phyloP scores from a whole-genome alignment of 345 rosid genomes.

The Crucihimalaya himalaica region DNA sequence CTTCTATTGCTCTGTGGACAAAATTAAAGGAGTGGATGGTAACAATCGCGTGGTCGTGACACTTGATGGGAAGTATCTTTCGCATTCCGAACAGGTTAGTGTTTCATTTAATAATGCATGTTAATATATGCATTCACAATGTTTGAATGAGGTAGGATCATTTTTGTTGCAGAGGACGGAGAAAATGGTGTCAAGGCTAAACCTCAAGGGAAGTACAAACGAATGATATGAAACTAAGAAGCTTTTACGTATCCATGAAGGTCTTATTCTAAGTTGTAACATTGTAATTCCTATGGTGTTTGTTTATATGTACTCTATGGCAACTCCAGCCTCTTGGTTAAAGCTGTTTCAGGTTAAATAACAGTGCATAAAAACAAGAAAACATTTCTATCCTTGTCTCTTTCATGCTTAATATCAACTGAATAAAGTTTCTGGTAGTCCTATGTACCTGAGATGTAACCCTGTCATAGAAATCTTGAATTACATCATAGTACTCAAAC shows the following conservation, averaged over 20 bases:
- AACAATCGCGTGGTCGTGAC: constrained; percentile 79
- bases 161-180: constrained; percentile 52
- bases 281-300: constrained; percentile 13
- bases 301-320: constrained; percentile 11
- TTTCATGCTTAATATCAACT: background rate
- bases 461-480: constrained; percentile 16
- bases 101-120: constrained; percentile 2
- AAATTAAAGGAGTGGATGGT: constrained; percentile 81
- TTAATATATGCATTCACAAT: background rate
- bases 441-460: background rate
- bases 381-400: background rate
- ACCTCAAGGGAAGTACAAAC: constrained; percentile 29
- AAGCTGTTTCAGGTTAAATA: constrained; percentile 13
- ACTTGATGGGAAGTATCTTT: constrained; percentile 85
- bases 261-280: background rate
- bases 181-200: constrained; percentile 62
- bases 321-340: constrained; percentile 1
- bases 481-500: background rate
- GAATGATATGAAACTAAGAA: constrained; percentile 24
- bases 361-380: background rate
- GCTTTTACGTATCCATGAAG: background rate
- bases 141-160: background rate
- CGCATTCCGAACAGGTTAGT: constrained; percentile 78
- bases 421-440: background rate
- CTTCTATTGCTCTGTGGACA: constrained; percentile 92